Base-by-base conservation (phyloP, 805 yeast species). In the Wickerhamomyces silvicola region DNA sequence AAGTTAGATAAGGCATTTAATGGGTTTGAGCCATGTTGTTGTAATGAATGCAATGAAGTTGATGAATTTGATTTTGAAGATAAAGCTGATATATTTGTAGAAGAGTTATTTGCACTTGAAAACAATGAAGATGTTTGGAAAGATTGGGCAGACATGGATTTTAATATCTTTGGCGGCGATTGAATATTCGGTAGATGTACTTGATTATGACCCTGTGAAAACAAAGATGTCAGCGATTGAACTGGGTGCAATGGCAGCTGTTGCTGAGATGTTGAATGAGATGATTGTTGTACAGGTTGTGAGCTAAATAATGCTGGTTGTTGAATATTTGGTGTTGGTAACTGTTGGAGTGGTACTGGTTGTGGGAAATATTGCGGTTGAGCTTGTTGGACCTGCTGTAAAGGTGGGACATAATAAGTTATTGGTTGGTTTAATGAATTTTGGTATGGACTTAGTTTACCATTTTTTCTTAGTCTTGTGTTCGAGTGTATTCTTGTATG, bases 401-500 rank as follows among this genome's bases (percentile, higher is more conserved):
- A 38, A 6, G 48, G 46, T 4, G 48, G 41, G 7, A 48, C 50
- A 24, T 42, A 48, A 32, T 50, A 52, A 1, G 57, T 50, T 0
- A 49, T 41, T 8, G 56, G 56, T 29, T 51, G 52, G 33, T 44
- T 48, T 13, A 30, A 18, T 3, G 36, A 30, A 7, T 25, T 16
- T 24, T 37, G 36, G 27, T 31, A 33, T 15, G 32, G 38, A 9
- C 43, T 35, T 24, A 36, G 33, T 44, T 56, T 69, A 50, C 53
- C 60, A 33, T 57, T 56, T 51, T 59, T 67, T 46, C 72, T 52
- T 41, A 63, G 56, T 40, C 56, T 61, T 22, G 76, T 79, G 44
- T 75, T 77, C 14, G 74, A 67, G 59, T 86, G 96, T 32, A 82
- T 87, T 41, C 94, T 64, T 30, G 81, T 66, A 59, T 86, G 96